Evolutionary conservation across 2,329 filamentous ascomycete species (phyloP).

Genomic region (Microsporum audouinii): DNA sequence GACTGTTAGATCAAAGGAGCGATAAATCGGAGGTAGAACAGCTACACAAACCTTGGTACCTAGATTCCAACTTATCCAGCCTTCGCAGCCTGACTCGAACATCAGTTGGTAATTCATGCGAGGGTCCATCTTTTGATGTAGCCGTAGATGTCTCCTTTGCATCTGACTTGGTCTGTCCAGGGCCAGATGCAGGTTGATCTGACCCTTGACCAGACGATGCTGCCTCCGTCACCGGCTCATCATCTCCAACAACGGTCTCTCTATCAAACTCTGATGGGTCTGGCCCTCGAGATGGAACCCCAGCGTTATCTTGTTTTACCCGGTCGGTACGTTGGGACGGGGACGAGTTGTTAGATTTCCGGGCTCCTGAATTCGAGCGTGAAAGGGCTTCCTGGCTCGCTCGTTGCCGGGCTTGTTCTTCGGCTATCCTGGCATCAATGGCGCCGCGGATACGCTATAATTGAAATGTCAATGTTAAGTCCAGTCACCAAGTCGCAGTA

Average conservation of each 20-base stretch:
- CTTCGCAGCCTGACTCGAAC: constrained; percentile 65
- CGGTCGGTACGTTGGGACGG: constrained; percentile 22
- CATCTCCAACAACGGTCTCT: constrained; percentile 77
- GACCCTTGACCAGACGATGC: constrained; percentile 41
- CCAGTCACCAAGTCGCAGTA: not conserved
- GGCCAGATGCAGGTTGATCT: constrained; percentile 19
- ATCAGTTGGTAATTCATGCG: constrained; percentile 57
- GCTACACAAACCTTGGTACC: constrained; percentile 60
- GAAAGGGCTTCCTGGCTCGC: constrained; percentile 33
- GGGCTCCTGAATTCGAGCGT: constrained; percentile 33
- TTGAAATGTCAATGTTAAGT: not conserved
- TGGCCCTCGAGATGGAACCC: constrained; percentile 45
- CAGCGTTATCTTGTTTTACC: constrained; percentile 17
- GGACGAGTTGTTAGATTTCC: constrained; percentile 14
- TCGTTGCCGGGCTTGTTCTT: constrained; percentile 76
- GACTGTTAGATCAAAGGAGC: not conserved
- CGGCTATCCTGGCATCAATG: constrained; percentile 76
- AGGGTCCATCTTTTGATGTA: constrained; percentile 12
- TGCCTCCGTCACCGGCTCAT: constrained; percentile 54
- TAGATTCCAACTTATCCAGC: constrained; percentile 78
- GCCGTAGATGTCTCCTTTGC: constrained; percentile 17
- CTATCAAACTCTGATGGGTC: constrained; percentile 82
- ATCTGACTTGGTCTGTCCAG: constrained; percentile 1
- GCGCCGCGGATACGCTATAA: constrained; percentile 66
- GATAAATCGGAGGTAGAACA: not conserved